Conservation (phyloP, 1,284 basidiomycete species). For the Coniophora puteana region DNA sequence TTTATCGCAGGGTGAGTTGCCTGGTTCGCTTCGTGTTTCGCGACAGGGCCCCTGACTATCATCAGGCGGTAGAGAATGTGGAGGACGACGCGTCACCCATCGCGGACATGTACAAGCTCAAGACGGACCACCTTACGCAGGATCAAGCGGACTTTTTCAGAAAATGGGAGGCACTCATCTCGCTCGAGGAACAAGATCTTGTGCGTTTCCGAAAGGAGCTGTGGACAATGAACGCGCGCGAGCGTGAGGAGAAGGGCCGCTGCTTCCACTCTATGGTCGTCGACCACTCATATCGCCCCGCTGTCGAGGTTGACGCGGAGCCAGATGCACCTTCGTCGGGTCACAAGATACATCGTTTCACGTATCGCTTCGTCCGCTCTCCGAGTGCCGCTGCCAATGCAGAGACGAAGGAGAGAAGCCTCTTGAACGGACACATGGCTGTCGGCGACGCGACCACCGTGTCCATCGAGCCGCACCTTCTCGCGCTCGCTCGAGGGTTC, state of each 20-base stretch:
- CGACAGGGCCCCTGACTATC: conserved; percentile 5
- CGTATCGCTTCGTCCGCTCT: conserved; percentile 59
- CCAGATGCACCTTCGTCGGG: conserved; percentile 20
- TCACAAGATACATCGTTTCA: conserved; percentile 46
- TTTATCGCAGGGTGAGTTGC: conserved; percentile 80
- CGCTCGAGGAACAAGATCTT: conserved; percentile 87
- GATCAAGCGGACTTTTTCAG: conserved; percentile 79
- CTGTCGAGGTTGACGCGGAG: conserved; percentile 9
- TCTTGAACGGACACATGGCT: conserved; percentile 79
- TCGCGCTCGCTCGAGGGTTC: conserved; percentile 85
- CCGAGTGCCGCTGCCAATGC: conserved; percentile 16
- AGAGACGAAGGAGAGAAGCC: conserved; percentile 29
- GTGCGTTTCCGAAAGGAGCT: conserved; percentile 84
- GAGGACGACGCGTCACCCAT: conserved; percentile 63
- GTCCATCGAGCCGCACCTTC: conserved; percentile 80
- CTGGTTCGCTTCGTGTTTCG: conserved; percentile 5
- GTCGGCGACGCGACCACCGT: conserved; percentile 81
- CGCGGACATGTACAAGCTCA: conserved; percentile 71
- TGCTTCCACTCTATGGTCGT: conserved; percentile 82
- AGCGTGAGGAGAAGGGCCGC: conserved; percentile 77
- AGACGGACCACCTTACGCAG: conserved; percentile 77
- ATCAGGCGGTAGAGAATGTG: conserved; percentile 69
- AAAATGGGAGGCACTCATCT: conserved; percentile 86
- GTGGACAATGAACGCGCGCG: conserved; percentile 85
- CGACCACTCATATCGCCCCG: conserved; percentile 32